Conservation (phyloP, 1,284 basidiomycete species). For the Apiotrichum domesticum region DNA sequence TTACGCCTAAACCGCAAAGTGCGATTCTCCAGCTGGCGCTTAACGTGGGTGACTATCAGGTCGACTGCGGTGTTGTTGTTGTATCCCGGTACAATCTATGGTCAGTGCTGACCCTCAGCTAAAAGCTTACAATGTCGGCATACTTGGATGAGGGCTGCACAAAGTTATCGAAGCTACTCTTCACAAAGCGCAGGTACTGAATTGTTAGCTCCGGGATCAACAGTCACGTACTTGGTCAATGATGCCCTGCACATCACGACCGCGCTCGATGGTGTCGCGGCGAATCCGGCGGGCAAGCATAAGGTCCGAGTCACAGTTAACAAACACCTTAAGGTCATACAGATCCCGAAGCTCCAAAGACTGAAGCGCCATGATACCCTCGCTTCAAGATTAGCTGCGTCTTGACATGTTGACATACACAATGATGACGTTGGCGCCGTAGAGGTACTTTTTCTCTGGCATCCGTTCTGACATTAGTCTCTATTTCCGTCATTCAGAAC, state of each 20-base stretch:
- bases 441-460: constrained; percentile 81
- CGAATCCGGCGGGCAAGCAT: constrained; percentile 92
- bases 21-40: constrained; percentile 72
- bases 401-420: constrained; percentile 48
- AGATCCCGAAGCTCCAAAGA: constrained; percentile 69
- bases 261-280: constrained; percentile 81
- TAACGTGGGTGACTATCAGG: constrained; percentile 84
- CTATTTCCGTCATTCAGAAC: constrained; percentile 1
- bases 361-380: constrained; percentile 87
- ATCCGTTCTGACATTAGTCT: constrained; percentile 54
- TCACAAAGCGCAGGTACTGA: constrained; percentile 74
- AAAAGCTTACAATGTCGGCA: constrained; percentile 71
- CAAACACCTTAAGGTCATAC: constrained; percentile 80
- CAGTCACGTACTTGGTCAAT: constrained; percentile 61
- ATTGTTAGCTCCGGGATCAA: too few species aligned
- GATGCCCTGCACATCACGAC: constrained; percentile 75
- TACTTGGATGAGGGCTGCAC: constrained; percentile 80
- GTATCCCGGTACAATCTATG: constrained; percentile 80
- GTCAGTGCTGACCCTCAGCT: constrained; percentile 73
- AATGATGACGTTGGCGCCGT: constrained; percentile 92
- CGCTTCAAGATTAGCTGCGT: constrained; percentile 40
- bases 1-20: constrained; percentile 66
- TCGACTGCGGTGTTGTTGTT: constrained; percentile 81
- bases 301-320: constrained; percentile 80
- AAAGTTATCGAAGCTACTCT: constrained; percentile 89